Evolutionary conservation across 495 filamentous ascomycete species (phyloP).

Genomic region (Delitschia confertaspora): DNA sequence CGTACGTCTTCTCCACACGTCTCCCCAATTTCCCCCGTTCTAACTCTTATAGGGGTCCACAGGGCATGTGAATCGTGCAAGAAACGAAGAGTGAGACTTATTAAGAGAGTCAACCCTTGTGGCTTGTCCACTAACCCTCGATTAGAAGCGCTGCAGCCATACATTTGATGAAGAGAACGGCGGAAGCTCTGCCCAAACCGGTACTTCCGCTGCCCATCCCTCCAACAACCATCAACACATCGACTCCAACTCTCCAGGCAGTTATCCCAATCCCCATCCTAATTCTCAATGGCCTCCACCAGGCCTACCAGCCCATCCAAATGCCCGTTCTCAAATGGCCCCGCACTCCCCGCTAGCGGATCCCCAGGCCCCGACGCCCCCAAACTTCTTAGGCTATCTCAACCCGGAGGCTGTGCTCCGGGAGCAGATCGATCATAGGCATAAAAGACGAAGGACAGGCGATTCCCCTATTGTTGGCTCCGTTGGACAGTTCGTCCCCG

Average conservation of each 20-base stretch:
- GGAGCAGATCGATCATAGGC: conserved; percentile 15
- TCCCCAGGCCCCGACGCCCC: conserved; percentile 16
- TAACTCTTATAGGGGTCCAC: conserved; percentile 19
- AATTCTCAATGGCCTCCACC: background rate
- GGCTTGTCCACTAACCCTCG: conserved; percentile 13
- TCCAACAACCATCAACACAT: conserved; percentile 3
- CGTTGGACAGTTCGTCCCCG: conserved; percentile 26
- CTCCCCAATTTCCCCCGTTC: background rate
- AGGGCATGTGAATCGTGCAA: conserved; percentile 31
- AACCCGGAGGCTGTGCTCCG: conserved; percentile 29
- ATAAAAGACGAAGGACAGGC: conserved; percentile 13
- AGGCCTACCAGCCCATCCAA: background rate
- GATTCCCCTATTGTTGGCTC: conserved; percentile 11
- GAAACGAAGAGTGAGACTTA: conserved; percentile 29
- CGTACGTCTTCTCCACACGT: conserved; percentile 6
- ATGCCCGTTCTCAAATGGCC: conserved; percentile 8
- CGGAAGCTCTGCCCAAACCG: conserved; percentile 25
- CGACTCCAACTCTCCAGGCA: conserved; percentile 4
- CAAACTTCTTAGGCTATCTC: conserved; percentile 30
- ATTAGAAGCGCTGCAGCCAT: conserved; percentile 31
- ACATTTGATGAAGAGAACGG: conserved; percentile 28
- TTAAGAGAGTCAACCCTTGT: too few relatives aligned
- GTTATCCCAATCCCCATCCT: conserved; percentile 5
- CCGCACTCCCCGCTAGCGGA: conserved; percentile 16
- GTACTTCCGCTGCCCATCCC: conserved; percentile 10